These are phyloP conservation scores for Saksenaea oblongispora DNA, from an alignment of 371 early-diverging fungal genomes.

Conservation along the genomic window DNA sequence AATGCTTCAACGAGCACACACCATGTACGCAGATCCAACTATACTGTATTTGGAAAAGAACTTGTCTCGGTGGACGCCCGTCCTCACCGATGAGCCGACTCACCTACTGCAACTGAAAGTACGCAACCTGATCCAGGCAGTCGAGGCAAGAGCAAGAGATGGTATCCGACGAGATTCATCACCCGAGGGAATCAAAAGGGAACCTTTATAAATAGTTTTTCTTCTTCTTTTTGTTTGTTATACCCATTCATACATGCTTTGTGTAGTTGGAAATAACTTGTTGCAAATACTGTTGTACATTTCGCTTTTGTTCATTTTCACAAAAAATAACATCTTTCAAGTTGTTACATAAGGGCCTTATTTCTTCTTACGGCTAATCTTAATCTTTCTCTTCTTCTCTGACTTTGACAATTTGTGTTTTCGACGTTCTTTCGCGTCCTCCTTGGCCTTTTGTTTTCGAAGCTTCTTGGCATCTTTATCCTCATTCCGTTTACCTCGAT, in stretches of 20 bases:
- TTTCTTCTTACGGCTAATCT: conserved; percentile 63
- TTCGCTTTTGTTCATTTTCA: conserved; percentile 4
- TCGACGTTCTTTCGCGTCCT: conserved; percentile 87
- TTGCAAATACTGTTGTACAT: conserved; percentile 5
- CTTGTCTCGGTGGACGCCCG: conserved; percentile 14
- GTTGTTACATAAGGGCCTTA: conserved; percentile 11
- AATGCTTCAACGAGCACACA: conserved; percentile 24
- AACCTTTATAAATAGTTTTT: conserved; percentile 2
- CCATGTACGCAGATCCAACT: conserved; percentile 25
- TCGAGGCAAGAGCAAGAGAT: conserved; percentile 8
- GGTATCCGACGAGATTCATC: not conserved
- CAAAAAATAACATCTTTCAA: not conserved
- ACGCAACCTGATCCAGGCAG: not conserved
- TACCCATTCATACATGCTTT: conserved; percentile 2
- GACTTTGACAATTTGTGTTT: conserved; percentile 94
- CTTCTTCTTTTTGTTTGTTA: not conserved
- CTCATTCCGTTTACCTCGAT: conserved; percentile 75
- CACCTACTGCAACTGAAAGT: conserved; percentile 10
- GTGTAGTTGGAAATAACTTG: conserved; percentile 5
- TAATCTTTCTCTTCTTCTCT: conserved; percentile 90
- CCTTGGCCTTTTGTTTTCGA: conserved; percentile 85
- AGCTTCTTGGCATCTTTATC: conserved; percentile 88
- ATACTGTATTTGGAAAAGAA: conserved; percentile 34
- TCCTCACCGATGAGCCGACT: conserved; percentile 13
- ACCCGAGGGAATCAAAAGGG: not conserved